phyloP scores from a whole-genome alignment of 768 basidiomycete species.

The Phaeotremella fagi region DNA sequence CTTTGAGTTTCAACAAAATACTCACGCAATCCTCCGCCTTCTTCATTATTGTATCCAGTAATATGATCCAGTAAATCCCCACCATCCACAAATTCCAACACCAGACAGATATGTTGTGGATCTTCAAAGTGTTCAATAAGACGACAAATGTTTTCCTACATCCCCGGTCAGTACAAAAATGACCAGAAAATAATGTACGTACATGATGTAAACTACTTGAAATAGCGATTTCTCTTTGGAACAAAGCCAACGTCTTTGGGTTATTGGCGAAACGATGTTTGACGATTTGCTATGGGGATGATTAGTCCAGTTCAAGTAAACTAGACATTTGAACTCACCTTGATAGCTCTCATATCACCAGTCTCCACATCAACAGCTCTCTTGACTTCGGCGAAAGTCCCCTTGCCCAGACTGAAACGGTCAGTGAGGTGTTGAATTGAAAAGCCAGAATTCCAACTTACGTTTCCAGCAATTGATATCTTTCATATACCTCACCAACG shows the following conservation, averaged over 20 bases:
- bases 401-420: constrained; percentile 63
- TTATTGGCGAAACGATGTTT: constrained; percentile 41
- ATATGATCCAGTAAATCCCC: constrained; percentile 80
- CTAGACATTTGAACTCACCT: constrained; percentile 48
- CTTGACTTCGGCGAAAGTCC: constrained; percentile 85
- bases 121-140: constrained; percentile 72
- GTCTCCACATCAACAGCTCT: constrained; percentile 69
- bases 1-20: constrained; percentile 8
- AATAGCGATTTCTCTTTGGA: constrained; percentile 72
- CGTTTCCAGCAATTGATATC: constrained; percentile 49
- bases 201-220: constrained; percentile 68
- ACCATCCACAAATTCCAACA: constrained; percentile 78
- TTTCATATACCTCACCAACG: constrained; percentile 49
- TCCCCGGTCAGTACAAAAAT: neutral
- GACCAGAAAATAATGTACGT: constrained; percentile 11
- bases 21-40: constrained; percentile 59
- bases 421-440: too few relatives aligned
- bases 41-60: constrained; percentile 48
- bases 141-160: constrained; percentile 68
- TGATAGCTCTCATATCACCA: constrained; percentile 76
- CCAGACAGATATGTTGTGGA: constrained; percentile 55
- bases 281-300: constrained; percentile 41
- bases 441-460: constrained; percentile 18
- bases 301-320: constrained; percentile 8
- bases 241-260: constrained; percentile 47